Evolutionary conservation across 768 basidiomycete species (phyloP).

Genomic region (Pulveroboletus sp.): DNA sequence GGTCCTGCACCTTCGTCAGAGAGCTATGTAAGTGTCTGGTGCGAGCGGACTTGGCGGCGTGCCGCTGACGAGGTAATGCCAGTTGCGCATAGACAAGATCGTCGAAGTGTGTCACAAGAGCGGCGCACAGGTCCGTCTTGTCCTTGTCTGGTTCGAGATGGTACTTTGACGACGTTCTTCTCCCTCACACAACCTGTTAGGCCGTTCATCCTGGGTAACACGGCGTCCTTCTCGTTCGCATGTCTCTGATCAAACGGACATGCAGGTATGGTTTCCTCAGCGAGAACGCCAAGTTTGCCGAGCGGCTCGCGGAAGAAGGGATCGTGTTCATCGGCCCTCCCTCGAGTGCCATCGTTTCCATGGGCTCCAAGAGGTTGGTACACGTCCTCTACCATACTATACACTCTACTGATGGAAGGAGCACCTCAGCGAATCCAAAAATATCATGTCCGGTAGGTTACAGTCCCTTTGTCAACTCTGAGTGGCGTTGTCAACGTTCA

Average conservation of each 20-base stretch:
- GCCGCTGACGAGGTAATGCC: slow-evolving; percentile 2
- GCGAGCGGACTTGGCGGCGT: not conserved
- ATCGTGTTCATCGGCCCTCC: slow-evolving; percentile 92
- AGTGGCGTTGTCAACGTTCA: slow-evolving; percentile 2
- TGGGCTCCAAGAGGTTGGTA: slow-evolving; percentile 89
- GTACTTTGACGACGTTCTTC: not conserved
- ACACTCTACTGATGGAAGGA: not conserved
- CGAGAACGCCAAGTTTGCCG: slow-evolving; percentile 83
- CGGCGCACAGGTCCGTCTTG: slow-evolving; percentile 69
- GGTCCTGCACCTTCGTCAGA: slow-evolving; percentile 86
- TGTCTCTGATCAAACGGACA: not conserved
- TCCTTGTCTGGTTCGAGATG: not conserved
- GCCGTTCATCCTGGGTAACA: slow-evolving; percentile 88
- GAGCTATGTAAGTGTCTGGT: slow-evolving; percentile 67
- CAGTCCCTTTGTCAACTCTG: not conserved
- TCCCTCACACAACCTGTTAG: slow-evolving; percentile 34
- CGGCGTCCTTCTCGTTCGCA: not conserved
- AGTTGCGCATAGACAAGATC: slow-evolving; percentile 88
- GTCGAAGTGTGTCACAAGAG: slow-evolving; percentile 75
- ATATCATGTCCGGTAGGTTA: slow-evolving; percentile 76
- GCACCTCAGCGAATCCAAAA: slow-evolving; percentile 79
- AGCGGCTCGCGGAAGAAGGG: slow-evolving; percentile 67
- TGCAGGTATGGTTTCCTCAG: slow-evolving; percentile 83
- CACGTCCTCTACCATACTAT: not conserved
- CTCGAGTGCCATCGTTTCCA: slow-evolving; percentile 79